Conservation (phyloP, 345 rosid genomes). For the Arabidopsis arenosa region DNA sequence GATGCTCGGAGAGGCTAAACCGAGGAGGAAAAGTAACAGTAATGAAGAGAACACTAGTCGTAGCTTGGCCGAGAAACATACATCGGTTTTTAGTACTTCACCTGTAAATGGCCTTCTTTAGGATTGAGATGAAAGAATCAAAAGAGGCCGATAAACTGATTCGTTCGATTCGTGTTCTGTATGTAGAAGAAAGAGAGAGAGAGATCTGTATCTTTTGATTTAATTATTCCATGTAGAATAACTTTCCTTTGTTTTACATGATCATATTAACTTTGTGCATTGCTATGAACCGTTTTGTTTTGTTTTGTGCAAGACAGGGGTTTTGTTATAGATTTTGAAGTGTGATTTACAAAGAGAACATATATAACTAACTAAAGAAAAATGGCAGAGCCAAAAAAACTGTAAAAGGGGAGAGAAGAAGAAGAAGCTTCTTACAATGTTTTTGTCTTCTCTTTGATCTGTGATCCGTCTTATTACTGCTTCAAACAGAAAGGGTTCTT, state of each 20-base stretch:
- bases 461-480: slow-evolving; percentile 41
- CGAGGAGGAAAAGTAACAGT: slow-evolving; percentile 78
- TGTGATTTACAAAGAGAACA: slow-evolving; percentile 39
- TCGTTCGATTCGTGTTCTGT: slow-evolving; percentile 51
- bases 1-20: slow-evolving; percentile 95
- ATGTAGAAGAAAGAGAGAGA: slow-evolving; percentile 44
- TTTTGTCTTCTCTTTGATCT: slow-evolving; percentile 37
- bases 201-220: slow-evolving; percentile 29
- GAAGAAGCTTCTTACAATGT: slow-evolving; percentile 42
- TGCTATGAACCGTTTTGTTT: slow-evolving; percentile 28
- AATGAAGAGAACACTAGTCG: slow-evolving; percentile 48
- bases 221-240: slow-evolving; percentile 33
- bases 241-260: slow-evolving; percentile 26
- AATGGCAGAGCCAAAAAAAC: slow-evolving; percentile 33
- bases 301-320: slow-evolving; percentile 30
- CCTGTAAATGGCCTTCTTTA: slow-evolving; percentile 83
- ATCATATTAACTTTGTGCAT: slow-evolving; percentile 40
- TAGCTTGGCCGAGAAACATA: slow-evolving; percentile 50
- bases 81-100: slow-evolving; percentile 66
- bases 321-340: slow-evolving; percentile 32
- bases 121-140: slow-evolving; percentile 19
- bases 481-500: slow-evolving; percentile 33
- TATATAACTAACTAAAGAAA: slow-evolving; percentile 28
- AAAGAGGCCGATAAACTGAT: slow-evolving; percentile 10
- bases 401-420: slow-evolving; percentile 26